These are phyloP conservation scores for Hypericum perforatum DNA, from an alignment of 345 rosid genomes.

Conservation along the genomic window DNA sequence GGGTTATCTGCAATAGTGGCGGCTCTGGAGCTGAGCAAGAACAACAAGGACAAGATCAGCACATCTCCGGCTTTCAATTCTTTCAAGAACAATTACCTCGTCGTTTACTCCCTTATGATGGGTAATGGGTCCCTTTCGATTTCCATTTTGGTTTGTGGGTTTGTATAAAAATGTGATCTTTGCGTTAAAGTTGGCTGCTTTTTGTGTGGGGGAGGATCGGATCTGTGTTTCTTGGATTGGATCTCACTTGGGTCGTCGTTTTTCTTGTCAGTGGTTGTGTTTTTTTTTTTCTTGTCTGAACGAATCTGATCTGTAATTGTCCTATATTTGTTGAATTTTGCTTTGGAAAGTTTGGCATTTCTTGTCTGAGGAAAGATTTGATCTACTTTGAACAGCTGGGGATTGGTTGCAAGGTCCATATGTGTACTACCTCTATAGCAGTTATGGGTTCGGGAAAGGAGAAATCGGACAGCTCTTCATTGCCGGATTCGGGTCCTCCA, in stretches of 20 bases:
- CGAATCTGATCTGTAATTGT: too few relatives aligned
- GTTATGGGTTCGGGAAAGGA: slow-evolving; percentile 74
- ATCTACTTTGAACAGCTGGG: slow-evolving; percentile 49
- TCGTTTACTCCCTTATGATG: slow-evolving; percentile 80
- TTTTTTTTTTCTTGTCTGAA: too few relatives aligned
- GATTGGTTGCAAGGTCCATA: slow-evolving; percentile 99
- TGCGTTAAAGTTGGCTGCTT: slow-evolving; percentile 4
- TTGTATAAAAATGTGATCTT: neutral
- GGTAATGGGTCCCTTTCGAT: slow-evolving; percentile 19
- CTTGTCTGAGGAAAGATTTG: too few relatives aligned
- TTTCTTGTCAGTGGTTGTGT: too few relatives aligned
- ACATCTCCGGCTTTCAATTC: slow-evolving; percentile 53
- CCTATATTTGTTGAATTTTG: too few relatives aligned
- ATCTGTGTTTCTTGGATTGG: too few relatives aligned
- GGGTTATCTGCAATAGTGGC: slow-evolving; percentile 41
- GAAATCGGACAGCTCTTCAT: slow-evolving; percentile 93
- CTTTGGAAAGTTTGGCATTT: too few relatives aligned
- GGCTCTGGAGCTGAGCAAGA: slow-evolving; percentile 52
- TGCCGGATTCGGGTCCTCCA: slow-evolving; percentile 96
- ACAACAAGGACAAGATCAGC: slow-evolving; percentile 46
- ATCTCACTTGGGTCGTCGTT: too few relatives aligned
- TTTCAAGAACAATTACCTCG: slow-evolving; percentile 62
- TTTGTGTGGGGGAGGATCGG: too few relatives aligned
- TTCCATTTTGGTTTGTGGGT: neutral
- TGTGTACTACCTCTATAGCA: slow-evolving; percentile 78